phyloP scores from a whole-genome alignment of 352 stramenopile genomes.

The Aphanomyces euteiches region DNA sequence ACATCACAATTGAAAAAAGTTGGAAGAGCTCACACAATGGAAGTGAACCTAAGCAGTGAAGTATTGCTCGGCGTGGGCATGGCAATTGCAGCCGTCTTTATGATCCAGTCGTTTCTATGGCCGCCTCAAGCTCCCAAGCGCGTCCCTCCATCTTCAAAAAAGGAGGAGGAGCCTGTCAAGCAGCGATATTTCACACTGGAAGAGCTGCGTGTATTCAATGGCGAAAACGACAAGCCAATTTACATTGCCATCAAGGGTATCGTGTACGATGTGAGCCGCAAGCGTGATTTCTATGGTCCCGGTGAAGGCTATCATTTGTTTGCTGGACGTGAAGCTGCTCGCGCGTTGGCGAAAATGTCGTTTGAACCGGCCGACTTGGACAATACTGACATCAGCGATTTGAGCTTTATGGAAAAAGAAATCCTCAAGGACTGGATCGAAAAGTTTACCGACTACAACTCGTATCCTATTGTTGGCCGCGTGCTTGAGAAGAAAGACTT shows the following conservation, averaged over 20 bases:
- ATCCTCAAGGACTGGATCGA: slow-evolving; percentile 90
- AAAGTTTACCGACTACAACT: slow-evolving; percentile 95
- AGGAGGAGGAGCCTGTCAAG: slow-evolving; percentile 32
- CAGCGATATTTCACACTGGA: slow-evolving; percentile 90
- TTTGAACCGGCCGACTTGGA: slow-evolving; percentile 93
- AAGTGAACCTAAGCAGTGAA: slow-evolving; percentile 11
- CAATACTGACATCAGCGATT: slow-evolving; percentile 64
- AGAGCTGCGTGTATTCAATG: slow-evolving; percentile 91
- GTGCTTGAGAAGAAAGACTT: slow-evolving; percentile 76
- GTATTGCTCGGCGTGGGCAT: slow-evolving; percentile 10
- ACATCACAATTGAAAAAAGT: too few species aligned
- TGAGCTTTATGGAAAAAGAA: slow-evolving; percentile 82
- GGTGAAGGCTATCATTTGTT: slow-evolving; percentile 96
- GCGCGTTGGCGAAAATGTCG: slow-evolving; percentile 94
- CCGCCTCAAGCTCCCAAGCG: background rate
- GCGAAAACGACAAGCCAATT: slow-evolving; percentile 87
- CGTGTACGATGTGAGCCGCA: slow-evolving; percentile 95
- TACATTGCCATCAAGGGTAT: slow-evolving; percentile 95
- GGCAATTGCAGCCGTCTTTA: background rate
- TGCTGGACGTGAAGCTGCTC: slow-evolving; percentile 91
- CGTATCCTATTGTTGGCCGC: slow-evolving; percentile 93
- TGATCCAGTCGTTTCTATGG: slow-evolving; percentile 8
- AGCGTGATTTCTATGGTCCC: slow-evolving; percentile 94
- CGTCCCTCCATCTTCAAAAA: slow-evolving; percentile 36
- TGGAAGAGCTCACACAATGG: background rate